A percentile compares a stretch with the other conserved stretches of the same genome.
Evolutionary conservation across 2,329 filamentous ascomycete species (phyloP).

Genomic region (Fusarium fracticaudum): DNA sequence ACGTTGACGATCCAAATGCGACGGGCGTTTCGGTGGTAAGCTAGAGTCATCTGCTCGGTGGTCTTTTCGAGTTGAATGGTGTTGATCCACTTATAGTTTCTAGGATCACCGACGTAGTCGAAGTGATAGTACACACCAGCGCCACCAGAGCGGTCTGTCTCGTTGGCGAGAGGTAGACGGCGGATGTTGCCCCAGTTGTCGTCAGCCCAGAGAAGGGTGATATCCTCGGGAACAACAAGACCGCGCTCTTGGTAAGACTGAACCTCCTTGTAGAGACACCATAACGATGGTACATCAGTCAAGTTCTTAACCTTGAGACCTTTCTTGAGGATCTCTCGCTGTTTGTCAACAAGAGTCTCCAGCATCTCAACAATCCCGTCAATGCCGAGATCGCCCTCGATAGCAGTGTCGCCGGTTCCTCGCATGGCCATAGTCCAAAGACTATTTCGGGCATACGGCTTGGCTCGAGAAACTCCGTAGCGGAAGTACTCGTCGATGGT

Average conservation of each 20-base stretch:
- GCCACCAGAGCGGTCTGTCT: slow-evolving; percentile 63
- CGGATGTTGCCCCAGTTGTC: slow-evolving; percentile 72
- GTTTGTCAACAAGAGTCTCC: slow-evolving; percentile 33
- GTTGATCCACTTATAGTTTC: slow-evolving; percentile 72
- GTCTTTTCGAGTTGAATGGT: slow-evolving; percentile 41
- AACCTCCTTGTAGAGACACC: slow-evolving; percentile 74
- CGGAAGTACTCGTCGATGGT: slow-evolving; percentile 75
- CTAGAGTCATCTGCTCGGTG: slow-evolving; percentile 56
- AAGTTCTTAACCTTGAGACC: slow-evolving; percentile 11
- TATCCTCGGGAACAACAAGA: slow-evolving; percentile 67
- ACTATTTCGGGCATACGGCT: slow-evolving; percentile 70
- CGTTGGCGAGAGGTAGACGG: slow-evolving; percentile 63
- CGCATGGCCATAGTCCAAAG: slow-evolving; percentile 77
- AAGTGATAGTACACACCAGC: slow-evolving; percentile 70
- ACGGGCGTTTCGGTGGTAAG: slow-evolving; percentile 58
- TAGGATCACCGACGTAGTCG: slow-evolving; percentile 70
- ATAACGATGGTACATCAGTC: slow-evolving; percentile 57
- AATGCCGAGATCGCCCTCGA: slow-evolving; percentile 58
- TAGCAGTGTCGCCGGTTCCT: slow-evolving; percentile 72
- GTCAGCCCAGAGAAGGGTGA: slow-evolving; percentile 71
- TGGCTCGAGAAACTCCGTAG: slow-evolving; percentile 72
- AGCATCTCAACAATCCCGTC: slow-evolving; percentile 54
- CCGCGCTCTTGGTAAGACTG: slow-evolving; percentile 69
- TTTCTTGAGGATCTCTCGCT: slow-evolving; percentile 51
- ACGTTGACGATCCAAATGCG: slow-evolving; percentile 72